Conservation (phyloP, 208 protist species). For the Crithidia thermophila region DNA sequence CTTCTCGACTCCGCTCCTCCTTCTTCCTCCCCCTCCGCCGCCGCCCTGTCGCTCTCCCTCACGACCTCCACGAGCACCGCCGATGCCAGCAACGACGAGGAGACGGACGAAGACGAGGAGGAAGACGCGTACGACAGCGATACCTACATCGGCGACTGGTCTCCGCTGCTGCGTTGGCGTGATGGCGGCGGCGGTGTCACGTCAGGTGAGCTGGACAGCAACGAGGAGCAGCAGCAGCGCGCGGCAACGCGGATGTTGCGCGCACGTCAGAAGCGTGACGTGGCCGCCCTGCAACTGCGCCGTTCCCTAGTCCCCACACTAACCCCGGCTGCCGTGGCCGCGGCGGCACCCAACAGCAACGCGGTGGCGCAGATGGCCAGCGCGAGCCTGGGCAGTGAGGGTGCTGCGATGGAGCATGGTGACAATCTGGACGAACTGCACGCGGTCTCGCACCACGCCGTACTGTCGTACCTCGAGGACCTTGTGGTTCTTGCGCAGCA, state of each 20-base stretch:
- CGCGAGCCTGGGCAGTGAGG: no score
- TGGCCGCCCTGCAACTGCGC: neutral
- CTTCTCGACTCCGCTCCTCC: no score
- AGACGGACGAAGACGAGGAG: neutral
- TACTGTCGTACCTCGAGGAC: conserved; percentile 9
- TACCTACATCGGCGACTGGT: neutral
- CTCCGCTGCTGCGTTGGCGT: neutral
- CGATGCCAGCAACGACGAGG: neutral
- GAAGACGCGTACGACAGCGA: no score
- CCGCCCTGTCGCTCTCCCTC: no score
- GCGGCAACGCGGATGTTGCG: neutral
- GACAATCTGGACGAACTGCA: neutral
- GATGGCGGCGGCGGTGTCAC: neutral
- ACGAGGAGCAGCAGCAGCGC: neutral
- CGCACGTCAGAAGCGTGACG: neutral
- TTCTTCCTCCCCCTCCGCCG: neutral
- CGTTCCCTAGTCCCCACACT: neutral
- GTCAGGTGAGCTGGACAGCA: no score
- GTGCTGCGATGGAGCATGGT: no score
- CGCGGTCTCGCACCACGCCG: conserved; percentile 8
- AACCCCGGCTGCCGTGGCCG: neutral
- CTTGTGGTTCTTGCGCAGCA: neutral
- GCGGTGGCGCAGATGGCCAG: neutral
- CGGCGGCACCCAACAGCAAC: neutral
- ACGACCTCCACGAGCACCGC: neutral